These are phyloP conservation scores for Entomortierella beljakovae DNA, from an alignment of 192 early-diverging fungal species.

Conservation along the genomic window DNA sequence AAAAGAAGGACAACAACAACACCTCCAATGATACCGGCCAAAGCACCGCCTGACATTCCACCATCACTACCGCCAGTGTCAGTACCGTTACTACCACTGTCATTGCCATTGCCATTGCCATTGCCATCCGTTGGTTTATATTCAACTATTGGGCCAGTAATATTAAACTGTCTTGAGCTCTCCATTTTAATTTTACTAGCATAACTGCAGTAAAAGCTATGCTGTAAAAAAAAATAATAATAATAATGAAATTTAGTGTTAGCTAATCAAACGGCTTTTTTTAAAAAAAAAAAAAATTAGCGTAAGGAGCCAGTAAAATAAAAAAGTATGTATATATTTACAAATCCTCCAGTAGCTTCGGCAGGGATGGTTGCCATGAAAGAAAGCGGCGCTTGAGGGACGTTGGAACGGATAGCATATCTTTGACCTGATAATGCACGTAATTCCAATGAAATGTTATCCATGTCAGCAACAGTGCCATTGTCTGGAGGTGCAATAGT, in stretches of 20 bases:
- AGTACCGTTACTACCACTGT: background rate
- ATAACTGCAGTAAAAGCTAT: constrained; percentile 41
- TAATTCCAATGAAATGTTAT: constrained; percentile 3
- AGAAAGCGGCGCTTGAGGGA: background rate
- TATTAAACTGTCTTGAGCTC: constrained; percentile 12
- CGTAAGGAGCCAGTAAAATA: no score
- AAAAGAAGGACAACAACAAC: constrained; percentile 12
- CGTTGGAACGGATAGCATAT: constrained; percentile 2
- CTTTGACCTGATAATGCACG: constrained; percentile 20
- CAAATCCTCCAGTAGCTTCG: constrained; percentile 33
- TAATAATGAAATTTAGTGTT: background rate
- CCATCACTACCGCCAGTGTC: background rate
- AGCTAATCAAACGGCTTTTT: background rate
- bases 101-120: background rate
- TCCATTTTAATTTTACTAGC: background rate
- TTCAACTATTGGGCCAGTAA: constrained; percentile 1
- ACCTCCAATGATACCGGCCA: constrained; percentile 31
- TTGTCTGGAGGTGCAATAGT: background rate
- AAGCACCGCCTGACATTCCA: constrained; percentile 18
- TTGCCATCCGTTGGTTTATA: background rate
- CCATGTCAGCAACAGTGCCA: background rate
- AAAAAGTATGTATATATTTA: background rate
- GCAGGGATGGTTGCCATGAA: constrained; percentile 6
- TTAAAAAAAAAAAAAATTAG: background rate
- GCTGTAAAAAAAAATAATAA: background rate